Percentiles rank a stretch among this genome's conserved stretches.
Conservation (phyloP, 148 eudicot species). For the Cornus florida region DNA sequence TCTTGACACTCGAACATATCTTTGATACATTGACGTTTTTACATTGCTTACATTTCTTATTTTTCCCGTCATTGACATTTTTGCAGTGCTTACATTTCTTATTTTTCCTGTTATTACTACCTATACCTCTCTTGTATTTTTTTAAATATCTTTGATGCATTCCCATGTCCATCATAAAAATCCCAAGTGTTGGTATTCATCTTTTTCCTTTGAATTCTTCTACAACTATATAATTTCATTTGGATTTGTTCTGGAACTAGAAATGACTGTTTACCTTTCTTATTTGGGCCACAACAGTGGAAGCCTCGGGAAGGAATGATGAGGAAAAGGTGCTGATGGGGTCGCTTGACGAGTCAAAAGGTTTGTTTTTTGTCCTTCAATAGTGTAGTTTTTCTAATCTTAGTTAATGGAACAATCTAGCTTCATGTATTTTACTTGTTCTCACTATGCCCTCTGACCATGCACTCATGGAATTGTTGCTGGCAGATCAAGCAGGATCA, state of each 20-base stretch:
- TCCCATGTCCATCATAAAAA: neutral
- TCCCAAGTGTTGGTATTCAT: neutral
- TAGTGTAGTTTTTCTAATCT: neutral
- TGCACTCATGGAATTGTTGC: conserved; percentile 1
- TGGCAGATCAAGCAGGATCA: conserved; percentile 64
- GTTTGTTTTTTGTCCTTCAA: conserved; percentile 29
- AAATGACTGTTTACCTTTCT: neutral
- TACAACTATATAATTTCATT: neutral
- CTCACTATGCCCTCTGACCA: neutral
- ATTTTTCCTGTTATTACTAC: too few species aligned
- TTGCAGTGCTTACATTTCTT: too few species aligned
- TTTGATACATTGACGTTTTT: too few species aligned
- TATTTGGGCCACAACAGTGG: conserved; percentile 18
- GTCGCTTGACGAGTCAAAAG: conserved; percentile 73
- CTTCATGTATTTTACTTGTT: neutral
- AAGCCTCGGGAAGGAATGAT: conserved; percentile 51
- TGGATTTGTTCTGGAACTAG: neutral
- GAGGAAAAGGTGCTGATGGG: conserved; percentile 50
- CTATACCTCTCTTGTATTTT: neutral
- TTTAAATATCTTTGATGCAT: neutral
- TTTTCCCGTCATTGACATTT: too few species aligned
- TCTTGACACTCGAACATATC: too few species aligned
- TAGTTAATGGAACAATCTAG: neutral
- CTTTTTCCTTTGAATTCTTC: neutral
- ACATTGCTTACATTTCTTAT: too few species aligned